Evolutionary conservation across 331 rosid genomes (phyloP).

Genomic region (Phaseolus coccineus): DNA sequence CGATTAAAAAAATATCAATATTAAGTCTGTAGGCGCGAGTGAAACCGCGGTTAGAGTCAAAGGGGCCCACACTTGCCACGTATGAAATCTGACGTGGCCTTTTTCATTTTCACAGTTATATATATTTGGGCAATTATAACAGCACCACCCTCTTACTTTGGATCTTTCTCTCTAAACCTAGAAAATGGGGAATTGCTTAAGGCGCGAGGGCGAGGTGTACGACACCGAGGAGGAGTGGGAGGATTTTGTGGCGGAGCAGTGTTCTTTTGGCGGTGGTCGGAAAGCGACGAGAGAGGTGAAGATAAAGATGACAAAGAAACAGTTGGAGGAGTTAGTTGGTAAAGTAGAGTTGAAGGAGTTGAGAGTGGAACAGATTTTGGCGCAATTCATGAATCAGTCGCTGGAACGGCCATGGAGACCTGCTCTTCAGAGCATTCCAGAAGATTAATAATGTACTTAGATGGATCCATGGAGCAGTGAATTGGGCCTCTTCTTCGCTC

Average conservation of each 20-base stretch:
- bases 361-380: slow-evolving; percentile 63
- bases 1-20: too few relatives aligned
- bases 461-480: not conserved
- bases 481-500: not conserved
- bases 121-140: not conserved
- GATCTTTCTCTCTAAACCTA: not conserved
- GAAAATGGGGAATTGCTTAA: slow-evolving; percentile 73
- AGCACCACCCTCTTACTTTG: not conserved
- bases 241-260: not conserved
- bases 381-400: slow-evolving; percentile 55
- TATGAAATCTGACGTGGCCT: slow-evolving; percentile 48
- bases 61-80: slow-evolving; percentile 48
- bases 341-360: slow-evolving; percentile 59
- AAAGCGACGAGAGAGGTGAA: slow-evolving; percentile 51
- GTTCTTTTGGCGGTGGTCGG: not conserved
- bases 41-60: not conserved
- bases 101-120: not conserved
- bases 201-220: not conserved
- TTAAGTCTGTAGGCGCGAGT: too few relatives aligned
- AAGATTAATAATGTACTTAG: slow-evolving; percentile 24
- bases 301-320: slow-evolving; percentile 83
- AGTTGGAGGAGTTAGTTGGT: slow-evolving; percentile 62
- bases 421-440: slow-evolving; percentile 79
- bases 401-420: slow-evolving; percentile 72
- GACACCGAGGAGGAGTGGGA: not conserved